Evolutionary conservation across 1,284 basidiomycete genomes (phyloP).

Genomic region (Ganoderma leucocontextum): DNA sequence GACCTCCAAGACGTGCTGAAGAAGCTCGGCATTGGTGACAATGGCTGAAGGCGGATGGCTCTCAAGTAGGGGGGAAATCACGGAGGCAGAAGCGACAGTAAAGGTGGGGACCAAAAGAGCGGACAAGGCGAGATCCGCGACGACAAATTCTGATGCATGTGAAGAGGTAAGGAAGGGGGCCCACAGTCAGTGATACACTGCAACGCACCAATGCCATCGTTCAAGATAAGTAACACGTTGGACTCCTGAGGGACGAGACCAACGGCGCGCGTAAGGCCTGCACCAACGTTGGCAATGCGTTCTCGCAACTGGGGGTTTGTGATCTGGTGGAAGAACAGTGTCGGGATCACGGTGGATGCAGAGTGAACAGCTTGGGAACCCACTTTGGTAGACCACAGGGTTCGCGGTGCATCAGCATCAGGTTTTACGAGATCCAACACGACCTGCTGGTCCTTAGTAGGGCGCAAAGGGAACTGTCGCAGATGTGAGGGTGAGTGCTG

Average conservation of each 20-base stretch:
- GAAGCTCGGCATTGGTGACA: conserved; percentile 67
- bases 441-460: conserved; percentile 73
- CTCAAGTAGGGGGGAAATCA: conserved; percentile 70
- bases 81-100: conserved; percentile 64
- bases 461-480: conserved; percentile 72
- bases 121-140: conserved; percentile 79
- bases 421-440: conserved; percentile 70
- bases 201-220: conserved; percentile 73
- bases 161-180: neutral
- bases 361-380: conserved; percentile 15
- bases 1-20: conserved; percentile 70
- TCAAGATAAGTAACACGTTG: conserved; percentile 73
- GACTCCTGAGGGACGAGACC: conserved; percentile 69
- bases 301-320: conserved; percentile 72
- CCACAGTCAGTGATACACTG: neutral
- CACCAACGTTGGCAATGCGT: conserved; percentile 71
- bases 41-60: conserved; percentile 72
- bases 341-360: neutral
- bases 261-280: conserved; percentile 67
- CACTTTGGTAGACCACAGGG: conserved; percentile 82
- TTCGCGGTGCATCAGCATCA: conserved; percentile 71
- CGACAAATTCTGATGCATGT: conserved; percentile 67
- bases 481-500: conserved; percentile 7
- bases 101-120: conserved; percentile 75
- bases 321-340: conserved; percentile 54